Evolutionary conservation across 2,329 filamentous ascomycete species (phyloP).

Genomic region (Sporothrix inflata): DNA sequence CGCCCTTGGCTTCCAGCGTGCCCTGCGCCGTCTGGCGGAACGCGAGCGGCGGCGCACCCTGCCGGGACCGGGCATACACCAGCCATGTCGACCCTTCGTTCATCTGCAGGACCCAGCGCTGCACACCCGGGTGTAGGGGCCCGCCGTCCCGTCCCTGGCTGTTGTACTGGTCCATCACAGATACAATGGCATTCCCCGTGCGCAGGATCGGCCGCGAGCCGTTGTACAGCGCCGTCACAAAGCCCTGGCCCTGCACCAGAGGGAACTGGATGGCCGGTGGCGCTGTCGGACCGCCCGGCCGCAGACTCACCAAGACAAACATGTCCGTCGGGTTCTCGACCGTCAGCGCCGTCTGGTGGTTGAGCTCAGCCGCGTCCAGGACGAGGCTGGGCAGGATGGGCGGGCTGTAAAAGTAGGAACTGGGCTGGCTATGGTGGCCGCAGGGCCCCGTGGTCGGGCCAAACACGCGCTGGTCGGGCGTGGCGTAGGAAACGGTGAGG

Average conservation of each 20-base stretch:
- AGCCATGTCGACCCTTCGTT: conserved; percentile 78
- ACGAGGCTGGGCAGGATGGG: conserved; percentile 80
- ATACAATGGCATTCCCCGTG: conserved; percentile 52
- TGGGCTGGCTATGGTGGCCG: conserved; percentile 22
- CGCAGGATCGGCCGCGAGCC: conserved; percentile 73
- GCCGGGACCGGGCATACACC: conserved; percentile 70
- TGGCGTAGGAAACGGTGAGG: conserved; percentile 74
- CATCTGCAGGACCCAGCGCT: conserved; percentile 75
- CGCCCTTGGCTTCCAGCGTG: conserved; percentile 63
- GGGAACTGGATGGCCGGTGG: conserved; percentile 73
- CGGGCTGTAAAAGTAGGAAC: conserved; percentile 76
- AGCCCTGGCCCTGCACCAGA: conserved; percentile 86
- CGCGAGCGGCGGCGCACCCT: conserved; percentile 61
- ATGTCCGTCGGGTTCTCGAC: conserved; percentile 59
- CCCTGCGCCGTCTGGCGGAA: conserved; percentile 68
- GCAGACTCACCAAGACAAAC: conserved; percentile 70
- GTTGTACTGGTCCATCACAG: conserved; percentile 11
- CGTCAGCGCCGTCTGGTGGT: conserved; percentile 59
- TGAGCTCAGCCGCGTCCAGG: conserved; percentile 77
- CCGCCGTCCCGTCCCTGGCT: background rate
- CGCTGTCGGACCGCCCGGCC: conserved; percentile 47
- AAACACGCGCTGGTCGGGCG: conserved; percentile 67
- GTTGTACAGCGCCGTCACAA: conserved; percentile 77
- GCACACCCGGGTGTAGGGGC: conserved; percentile 58
- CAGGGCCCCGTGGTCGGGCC: conserved; percentile 54